phyloP scores from a whole-genome alignment of 306 rosid species.

The Citrullus colocynthis region DNA sequence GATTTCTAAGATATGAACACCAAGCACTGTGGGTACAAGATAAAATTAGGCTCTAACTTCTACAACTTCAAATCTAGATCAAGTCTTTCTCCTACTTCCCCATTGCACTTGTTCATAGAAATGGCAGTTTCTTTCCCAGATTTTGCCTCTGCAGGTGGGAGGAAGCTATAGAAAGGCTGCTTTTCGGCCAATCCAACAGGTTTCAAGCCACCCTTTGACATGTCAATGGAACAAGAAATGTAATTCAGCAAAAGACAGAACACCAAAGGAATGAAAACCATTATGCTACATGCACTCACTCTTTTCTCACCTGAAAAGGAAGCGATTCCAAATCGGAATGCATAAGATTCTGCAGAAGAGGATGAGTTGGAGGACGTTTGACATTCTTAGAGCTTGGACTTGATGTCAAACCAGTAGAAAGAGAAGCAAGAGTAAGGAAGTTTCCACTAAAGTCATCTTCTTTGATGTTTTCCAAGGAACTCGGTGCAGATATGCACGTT shows the following conservation, averaged over 20 bases:
- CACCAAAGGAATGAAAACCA: not conserved
- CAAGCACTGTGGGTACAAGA: not conserved
- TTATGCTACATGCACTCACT: not conserved
- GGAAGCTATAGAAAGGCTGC: constrained; percentile 27
- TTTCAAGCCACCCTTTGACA: constrained; percentile 18
- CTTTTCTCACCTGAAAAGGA: not conserved
- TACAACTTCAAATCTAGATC: constrained; percentile 74
- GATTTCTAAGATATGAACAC: not conserved
- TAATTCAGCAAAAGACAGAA: not conserved
- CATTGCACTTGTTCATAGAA: constrained; percentile 15
- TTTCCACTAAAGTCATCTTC: not conserved
- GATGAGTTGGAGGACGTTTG: not conserved
- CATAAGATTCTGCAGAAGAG: not conserved
- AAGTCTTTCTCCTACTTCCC: constrained; percentile 31
- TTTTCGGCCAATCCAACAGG: not conserved
- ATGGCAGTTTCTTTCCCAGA: constrained; percentile 5
- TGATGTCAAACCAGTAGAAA: not conserved
- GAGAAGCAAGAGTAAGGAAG: constrained; percentile 1
- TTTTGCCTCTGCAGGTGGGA: constrained; percentile 37
- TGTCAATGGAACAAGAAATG: not conserved
- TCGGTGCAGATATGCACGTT: not conserved
- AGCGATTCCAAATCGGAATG: not conserved
- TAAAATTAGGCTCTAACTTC: not conserved
- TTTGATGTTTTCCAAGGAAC: constrained; percentile 3
- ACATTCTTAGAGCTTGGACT: not conserved